Conservation (phyloP, 176 grass and related monocot genomes). For the Elaeis guineensis region DNA sequence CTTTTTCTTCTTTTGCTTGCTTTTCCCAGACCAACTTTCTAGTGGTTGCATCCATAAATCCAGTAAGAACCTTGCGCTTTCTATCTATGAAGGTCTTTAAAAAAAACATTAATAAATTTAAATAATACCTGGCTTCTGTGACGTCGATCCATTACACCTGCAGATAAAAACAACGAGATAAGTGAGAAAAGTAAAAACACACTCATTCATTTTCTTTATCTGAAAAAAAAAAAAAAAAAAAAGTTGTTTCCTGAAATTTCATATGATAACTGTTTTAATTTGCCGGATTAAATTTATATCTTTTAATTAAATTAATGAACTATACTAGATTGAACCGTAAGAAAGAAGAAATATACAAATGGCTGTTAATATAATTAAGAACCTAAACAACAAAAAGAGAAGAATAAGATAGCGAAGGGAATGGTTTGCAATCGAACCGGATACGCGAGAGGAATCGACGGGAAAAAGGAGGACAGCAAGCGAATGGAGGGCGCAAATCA, state of each 20-base stretch:
- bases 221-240: too few species aligned
- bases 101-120: neutral
- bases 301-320: too few species aligned
- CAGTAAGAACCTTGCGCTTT: too few species aligned
- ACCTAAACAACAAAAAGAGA: neutral
- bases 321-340: neutral
- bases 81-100: neutral
- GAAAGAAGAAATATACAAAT: slow-evolving; percentile 9
- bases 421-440: slow-evolving; percentile 11
- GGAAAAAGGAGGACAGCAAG: slow-evolving; percentile 36
- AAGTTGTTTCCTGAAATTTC: too few species aligned
- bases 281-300: too few species aligned
- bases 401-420: neutral
- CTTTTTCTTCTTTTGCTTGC: too few species aligned
- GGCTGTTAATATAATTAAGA: neutral
- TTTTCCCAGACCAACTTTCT: too few species aligned
- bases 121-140: slow-evolving; percentile 59
- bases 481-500: slow-evolving; percentile 34
- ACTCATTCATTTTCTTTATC: too few species aligned
- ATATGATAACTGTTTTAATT: too few species aligned
- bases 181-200: too few species aligned
- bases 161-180: neutral
- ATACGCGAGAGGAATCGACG: slow-evolving; percentile 27
- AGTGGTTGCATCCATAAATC: too few species aligned
- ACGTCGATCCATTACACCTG: slow-evolving; percentile 52